A percentile compares a stretch with the other conserved stretches of the same genome.
phyloP scores from a whole-genome alignment of 2,329 filamentous ascomycete genomes.

The Mariannaea sp. region DNA sequence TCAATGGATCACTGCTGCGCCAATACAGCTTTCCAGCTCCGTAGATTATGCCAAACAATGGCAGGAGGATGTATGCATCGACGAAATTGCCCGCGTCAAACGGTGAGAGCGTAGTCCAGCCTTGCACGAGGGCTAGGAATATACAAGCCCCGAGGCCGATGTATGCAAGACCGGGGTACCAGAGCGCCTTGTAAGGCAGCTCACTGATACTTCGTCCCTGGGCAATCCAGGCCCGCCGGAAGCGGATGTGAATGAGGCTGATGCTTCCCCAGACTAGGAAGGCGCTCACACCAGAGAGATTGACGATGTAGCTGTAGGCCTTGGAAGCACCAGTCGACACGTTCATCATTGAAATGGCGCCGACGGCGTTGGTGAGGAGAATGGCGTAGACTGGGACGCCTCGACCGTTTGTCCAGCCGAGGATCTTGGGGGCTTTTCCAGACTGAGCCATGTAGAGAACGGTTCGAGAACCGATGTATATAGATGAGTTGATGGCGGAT shows the following conservation, averaged over 20 bases:
- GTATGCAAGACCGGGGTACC: conserved; percentile 63
- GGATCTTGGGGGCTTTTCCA: conserved; percentile 70
- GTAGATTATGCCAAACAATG: conserved; percentile 63
- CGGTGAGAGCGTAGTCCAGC: conserved; percentile 63
- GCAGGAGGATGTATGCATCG: conserved; percentile 65
- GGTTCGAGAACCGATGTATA: conserved; percentile 78
- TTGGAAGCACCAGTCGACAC: conserved; percentile 67
- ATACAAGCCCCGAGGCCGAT: conserved; percentile 62
- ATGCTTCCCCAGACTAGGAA: conserved; percentile 76
- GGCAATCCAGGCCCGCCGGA: conserved; percentile 64
- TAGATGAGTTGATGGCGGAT: conserved; percentile 73
- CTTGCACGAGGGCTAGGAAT: conserved; percentile 65
- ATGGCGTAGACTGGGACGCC: conserved; percentile 68
- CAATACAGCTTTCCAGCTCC: conserved; percentile 59
- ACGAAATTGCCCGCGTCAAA: conserved; percentile 65
- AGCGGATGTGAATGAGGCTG: conserved; percentile 72
- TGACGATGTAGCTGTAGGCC: conserved; percentile 72
- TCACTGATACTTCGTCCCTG: conserved; percentile 61
- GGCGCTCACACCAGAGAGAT: conserved; percentile 70
- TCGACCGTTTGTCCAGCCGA: conserved; percentile 68
- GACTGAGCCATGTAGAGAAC: conserved; percentile 77
- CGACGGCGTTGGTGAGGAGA: conserved; percentile 71
- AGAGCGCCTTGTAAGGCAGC: conserved; percentile 59
- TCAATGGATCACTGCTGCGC: conserved; percentile 53
- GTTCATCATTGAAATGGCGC: conserved; percentile 77